phyloP scores from a whole-genome alignment of 1,284 basidiomycete species.

The Ceratobasidium sp. region DNA sequence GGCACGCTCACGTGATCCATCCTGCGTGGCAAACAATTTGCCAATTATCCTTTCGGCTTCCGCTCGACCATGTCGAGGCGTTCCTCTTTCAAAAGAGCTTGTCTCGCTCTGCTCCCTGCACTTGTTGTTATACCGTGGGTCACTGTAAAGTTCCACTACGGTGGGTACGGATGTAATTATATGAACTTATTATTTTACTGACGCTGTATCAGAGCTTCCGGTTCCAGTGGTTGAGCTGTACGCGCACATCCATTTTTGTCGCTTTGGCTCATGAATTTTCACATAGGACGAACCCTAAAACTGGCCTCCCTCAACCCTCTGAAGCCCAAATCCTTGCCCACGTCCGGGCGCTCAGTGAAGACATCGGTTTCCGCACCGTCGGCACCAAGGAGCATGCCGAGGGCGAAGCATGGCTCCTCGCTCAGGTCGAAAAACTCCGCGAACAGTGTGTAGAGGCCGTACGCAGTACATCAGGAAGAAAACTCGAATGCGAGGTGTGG shows the following conservation, averaged over 20 bases:
- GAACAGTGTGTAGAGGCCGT: constrained; percentile 69
- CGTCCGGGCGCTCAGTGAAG: constrained; percentile 76
- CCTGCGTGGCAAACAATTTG: constrained; percentile 3
- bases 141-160: constrained; percentile 34
- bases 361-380: constrained; percentile 91
- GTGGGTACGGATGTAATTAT: background rate
- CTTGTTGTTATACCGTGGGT: constrained; percentile 33
- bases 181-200: background rate
- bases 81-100: constrained; percentile 15
- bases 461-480: constrained; percentile 58
- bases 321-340: constrained; percentile 72
- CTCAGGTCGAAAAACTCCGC: constrained; percentile 70
- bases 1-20: background rate
- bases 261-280: background rate
- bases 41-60: background rate
- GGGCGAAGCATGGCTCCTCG: constrained; percentile 85
- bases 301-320: constrained; percentile 72
- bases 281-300: constrained; percentile 10
- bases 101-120: constrained; percentile 25
- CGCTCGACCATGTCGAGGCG: constrained; percentile 29
- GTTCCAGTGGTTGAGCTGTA: constrained; percentile 33
- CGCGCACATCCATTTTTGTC: background rate
- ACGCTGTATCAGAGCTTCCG: background rate
- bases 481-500: constrained; percentile 88
- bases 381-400: constrained; percentile 89